These are phyloP conservation scores for Aquanectria penicillioides DNA, from an alignment of 2,329 filamentous ascomycete species.

Conservation along the genomic window DNA sequence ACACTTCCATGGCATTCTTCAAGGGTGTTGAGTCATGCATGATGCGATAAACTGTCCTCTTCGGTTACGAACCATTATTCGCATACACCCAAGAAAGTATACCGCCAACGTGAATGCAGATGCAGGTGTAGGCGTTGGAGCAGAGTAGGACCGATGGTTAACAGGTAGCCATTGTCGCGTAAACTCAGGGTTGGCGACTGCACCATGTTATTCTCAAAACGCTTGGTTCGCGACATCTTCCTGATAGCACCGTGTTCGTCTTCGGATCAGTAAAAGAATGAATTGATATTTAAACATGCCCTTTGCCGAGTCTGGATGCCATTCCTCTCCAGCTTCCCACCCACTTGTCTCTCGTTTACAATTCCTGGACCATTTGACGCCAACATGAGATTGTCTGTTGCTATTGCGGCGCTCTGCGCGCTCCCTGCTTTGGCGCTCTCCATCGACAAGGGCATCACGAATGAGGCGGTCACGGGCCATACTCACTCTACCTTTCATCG, in stretches of 20 bases:
- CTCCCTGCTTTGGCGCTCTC: slow-evolving; percentile 25
- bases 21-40: no score
- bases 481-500: slow-evolving; percentile 2
- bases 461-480: neutral
- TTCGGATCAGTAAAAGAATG: neutral
- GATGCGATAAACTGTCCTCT: no score
- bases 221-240: no score
- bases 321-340: neutral
- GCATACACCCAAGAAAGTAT: no score
- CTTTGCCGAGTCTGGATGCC: neutral
- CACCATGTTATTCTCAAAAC: slow-evolving; percentile 1
- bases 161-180: neutral
- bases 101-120: neutral
- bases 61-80: no score
- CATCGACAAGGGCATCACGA: slow-evolving; percentile 2
- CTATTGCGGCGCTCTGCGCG: slow-evolving; percentile 35
- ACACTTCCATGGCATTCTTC: no score
- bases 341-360: slow-evolving; percentile 10
- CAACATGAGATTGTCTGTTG: slow-evolving; percentile 38
- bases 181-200: slow-evolving; percentile 8
- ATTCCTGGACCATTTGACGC: slow-evolving; percentile 13
- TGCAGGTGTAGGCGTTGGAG: neutral
- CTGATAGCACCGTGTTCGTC: no score
- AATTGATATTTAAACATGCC: neutral
- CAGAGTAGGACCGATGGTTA: neutral